These are phyloP conservation scores for Claviceps arundinis DNA, from an alignment of 2,329 filamentous ascomycete species.

Conservation along the genomic window DNA sequence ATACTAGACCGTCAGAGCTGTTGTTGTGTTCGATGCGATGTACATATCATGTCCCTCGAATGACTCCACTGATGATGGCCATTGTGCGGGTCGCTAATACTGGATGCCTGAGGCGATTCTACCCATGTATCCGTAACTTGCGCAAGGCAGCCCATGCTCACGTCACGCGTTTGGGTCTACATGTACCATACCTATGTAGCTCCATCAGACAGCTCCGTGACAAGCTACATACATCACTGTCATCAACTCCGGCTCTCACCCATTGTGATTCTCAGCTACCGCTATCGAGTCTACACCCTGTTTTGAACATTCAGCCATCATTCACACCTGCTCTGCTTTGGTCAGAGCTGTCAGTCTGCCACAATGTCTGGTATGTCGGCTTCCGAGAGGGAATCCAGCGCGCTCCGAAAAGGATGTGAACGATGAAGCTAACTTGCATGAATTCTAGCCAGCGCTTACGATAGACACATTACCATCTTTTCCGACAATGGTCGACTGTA, in stretches of 20 bases:
- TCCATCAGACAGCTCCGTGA: slow-evolving; percentile 3
- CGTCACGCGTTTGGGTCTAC: slow-evolving; percentile 29
- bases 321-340: slow-evolving; percentile 3
- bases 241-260: slow-evolving; percentile 2
- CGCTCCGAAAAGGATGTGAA: not conserved
- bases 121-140: not conserved
- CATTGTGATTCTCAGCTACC: slow-evolving; percentile 4
- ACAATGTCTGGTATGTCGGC: slow-evolving; percentile 38
- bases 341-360: slow-evolving; percentile 15
- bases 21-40: not conserved
- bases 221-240: slow-evolving; percentile 4
- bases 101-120: slow-evolving; percentile 18
- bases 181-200: not conserved
- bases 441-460: slow-evolving; percentile 58
- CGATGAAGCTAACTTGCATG: slow-evolving; percentile 13
- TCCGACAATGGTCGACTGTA: slow-evolving; percentile 96
- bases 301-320: slow-evolving; percentile 1
- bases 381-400: not conserved
- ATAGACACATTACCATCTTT: slow-evolving; percentile 99
- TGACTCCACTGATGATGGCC: slow-evolving; percentile 2
- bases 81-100: not conserved
- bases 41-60: not conserved
- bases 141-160: slow-evolving; percentile 26
- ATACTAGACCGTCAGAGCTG: slow-evolving; percentile 4
- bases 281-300: not conserved